A percentile compares a stretch with the other conserved stretches of the same genome.
phyloP scores from a whole-genome alignment of 305 asterid genomes.

The Solanum hybrid region DNA sequence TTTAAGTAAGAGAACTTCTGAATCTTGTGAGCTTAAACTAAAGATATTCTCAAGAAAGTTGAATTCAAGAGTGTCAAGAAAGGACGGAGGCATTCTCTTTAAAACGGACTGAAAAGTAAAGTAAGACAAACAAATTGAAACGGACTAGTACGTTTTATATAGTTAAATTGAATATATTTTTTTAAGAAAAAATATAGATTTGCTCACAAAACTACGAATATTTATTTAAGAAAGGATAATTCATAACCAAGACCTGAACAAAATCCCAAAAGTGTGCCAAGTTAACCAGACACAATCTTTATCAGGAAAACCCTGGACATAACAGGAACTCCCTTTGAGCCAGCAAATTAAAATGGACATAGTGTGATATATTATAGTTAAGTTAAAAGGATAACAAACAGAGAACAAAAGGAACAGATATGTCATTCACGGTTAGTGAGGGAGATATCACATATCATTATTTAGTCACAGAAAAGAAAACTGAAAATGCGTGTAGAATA shows the following conservation, averaged over 20 bases:
- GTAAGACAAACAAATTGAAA: not conserved
- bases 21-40: not conserved
- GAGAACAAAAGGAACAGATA: not conserved
- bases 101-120: not conserved
- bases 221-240: not conserved
- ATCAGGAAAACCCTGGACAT: not conserved
- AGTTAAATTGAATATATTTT: not conserved
- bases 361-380: not conserved
- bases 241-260: not conserved
- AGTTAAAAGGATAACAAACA: not conserved
- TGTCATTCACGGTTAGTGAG: not conserved
- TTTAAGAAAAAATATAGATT: not conserved
- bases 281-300: not conserved
- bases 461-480: not conserved
- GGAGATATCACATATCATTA: slow-evolving; percentile 6
- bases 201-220: not conserved
- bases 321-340: not conserved
- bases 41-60: not conserved
- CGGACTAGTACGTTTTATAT: not conserved
- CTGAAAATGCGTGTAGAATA: not conserved
- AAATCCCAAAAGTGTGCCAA: not conserved
- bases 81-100: not conserved
- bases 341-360: not conserved
- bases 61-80: not conserved
- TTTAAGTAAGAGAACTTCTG: not conserved